Base-by-base conservation (phyloP, 2,329 filamentous ascomycete species). In the Trichoderma endophyticum region DNA sequence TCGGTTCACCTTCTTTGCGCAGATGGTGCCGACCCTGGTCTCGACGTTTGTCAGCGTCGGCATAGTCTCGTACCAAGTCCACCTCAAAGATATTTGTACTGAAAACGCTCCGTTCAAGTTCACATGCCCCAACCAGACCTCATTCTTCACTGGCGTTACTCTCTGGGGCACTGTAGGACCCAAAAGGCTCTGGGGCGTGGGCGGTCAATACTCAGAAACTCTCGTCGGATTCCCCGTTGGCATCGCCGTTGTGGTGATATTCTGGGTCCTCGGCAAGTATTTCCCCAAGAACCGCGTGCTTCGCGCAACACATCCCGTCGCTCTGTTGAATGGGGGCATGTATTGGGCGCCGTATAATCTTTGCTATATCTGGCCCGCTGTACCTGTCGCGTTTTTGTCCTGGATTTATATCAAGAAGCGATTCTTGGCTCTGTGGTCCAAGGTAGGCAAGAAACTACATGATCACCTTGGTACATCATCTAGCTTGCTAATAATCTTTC, bases 341-440 rank as follows among this genome's bases (percentile, higher is more conserved):
- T 74, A 77, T 51, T 84, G 82, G 80, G 80, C 83, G 0, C 84
- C 82, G 0, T 86, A 85, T 76, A 87, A 85, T 32, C 73, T 81
- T 61, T 81, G 80, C 14, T 88, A 86, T 75, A 76, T 83, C 48
- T 84, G 82, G 81, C 84, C 84, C 3, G 81, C 83, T 34, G 82
- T 87, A 3, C 84, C 84, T 3, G 80, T 87, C 15, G 85, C 83
- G 5, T 85, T 80, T 77, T 73, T 84, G 39, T 85, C 84, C 5
- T 87, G 85, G 84, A 78, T 86, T 30, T 87, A 82, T 75, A 76
- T 86, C 72, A 84, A 83, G 75, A 77, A 77, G 26, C 80, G 84
- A 12, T 84, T 83, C 75, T 80, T 85, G 30, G 81, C 77, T 3
- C 83, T 86, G 74, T 88, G 86, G 85, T 82, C 83, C 71, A 86